Evolutionary conservation across 768 basidiomycete species (phyloP).

Genomic region (Phanerodontia chrysosporium): DNA sequence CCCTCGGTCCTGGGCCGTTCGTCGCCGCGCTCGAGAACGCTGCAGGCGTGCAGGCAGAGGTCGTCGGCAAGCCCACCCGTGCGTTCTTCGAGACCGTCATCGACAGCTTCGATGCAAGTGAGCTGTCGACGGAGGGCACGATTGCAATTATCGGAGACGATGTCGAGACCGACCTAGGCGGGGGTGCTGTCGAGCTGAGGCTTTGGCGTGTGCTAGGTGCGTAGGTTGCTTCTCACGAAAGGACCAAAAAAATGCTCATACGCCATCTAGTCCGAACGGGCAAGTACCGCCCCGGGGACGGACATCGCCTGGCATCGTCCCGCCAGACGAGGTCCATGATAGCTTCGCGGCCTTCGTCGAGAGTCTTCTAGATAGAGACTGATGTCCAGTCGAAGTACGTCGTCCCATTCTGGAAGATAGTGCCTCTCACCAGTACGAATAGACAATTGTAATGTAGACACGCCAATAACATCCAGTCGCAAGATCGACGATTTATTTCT

Average conservation of each 20-base stretch:
- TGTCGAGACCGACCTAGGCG: conserved; percentile 57
- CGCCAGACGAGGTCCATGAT: conserved; percentile 51
- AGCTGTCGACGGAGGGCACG: conserved; percentile 18
- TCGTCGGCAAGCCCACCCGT: conserved; percentile 62
- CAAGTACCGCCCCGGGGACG: conserved; percentile 63
- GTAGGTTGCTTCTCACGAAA: no score
- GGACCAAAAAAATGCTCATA: no score
- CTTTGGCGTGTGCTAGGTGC: conserved; percentile 61
- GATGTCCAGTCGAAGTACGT: no score
- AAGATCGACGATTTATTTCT: no score
- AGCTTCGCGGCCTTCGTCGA: conserved; percentile 54
- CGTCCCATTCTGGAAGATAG: no score
- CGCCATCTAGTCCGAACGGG: conserved; percentile 54
- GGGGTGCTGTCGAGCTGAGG: conserved; percentile 54
- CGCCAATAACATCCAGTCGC: no score
- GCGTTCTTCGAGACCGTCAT: conserved; percentile 59
- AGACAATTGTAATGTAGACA: no score
- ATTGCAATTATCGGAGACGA: conserved; percentile 68
- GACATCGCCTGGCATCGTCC: conserved; percentile 33
- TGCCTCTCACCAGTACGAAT: no score
- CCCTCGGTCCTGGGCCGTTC: conserved; percentile 70
- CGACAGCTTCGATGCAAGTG: conserved; percentile 32
- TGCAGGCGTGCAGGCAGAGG: conserved; percentile 39
- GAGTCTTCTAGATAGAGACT: conserved; percentile 27
- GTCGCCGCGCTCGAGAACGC: conserved; percentile 59